These are phyloP conservation scores for Pseudopyrenochaeta lycopersici DNA, from an alignment of 2,329 filamentous ascomycete genomes.

Conservation along the genomic window DNA sequence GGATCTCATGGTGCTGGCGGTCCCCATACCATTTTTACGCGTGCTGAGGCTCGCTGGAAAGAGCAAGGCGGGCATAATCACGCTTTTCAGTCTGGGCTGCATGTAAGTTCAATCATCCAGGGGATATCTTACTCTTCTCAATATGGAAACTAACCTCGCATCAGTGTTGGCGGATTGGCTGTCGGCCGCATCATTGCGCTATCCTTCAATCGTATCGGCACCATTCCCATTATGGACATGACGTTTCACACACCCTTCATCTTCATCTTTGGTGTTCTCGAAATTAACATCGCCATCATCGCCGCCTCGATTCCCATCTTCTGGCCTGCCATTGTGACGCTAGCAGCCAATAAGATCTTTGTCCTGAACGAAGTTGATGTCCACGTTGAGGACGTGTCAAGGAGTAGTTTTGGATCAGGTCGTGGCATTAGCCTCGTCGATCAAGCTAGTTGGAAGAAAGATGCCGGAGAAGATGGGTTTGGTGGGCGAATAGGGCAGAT, in stretches of 20 bases:
- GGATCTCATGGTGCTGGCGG: constrained; percentile 39
- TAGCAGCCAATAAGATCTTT: constrained; percentile 47
- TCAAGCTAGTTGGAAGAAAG: constrained; percentile 15
- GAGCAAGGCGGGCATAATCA: constrained; percentile 38
- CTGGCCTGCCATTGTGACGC: constrained; percentile 45
- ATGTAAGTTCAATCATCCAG: constrained; percentile 38
- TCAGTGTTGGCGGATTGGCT: constrained; percentile 39
- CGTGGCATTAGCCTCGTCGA: constrained; percentile 27
- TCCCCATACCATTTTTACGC: constrained; percentile 45
- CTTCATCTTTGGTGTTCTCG: constrained; percentile 47
- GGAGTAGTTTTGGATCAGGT: constrained; percentile 20
- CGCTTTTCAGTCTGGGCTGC: constrained; percentile 42
- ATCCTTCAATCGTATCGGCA: constrained; percentile 39
- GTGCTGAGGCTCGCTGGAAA: constrained; percentile 40
- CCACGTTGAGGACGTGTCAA: constrained; percentile 33
- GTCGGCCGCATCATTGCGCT: constrained; percentile 42
- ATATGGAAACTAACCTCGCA: constrained; percentile 4
- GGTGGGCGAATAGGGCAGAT: constrained; percentile 15
- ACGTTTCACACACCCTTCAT: constrained; percentile 40
- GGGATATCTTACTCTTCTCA: not conserved
- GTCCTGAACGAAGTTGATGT: constrained; percentile 51
- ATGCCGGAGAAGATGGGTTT: constrained; percentile 15
- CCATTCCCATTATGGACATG: constrained; percentile 41
- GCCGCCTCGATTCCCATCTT: constrained; percentile 50
- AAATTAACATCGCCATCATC: constrained; percentile 50